A percentile compares a stretch with the other conserved stretches of the same genome.
Evolutionary conservation across 352 stramenopile species (phyloP).

Genomic region (Phytophthora idaei): DNA sequence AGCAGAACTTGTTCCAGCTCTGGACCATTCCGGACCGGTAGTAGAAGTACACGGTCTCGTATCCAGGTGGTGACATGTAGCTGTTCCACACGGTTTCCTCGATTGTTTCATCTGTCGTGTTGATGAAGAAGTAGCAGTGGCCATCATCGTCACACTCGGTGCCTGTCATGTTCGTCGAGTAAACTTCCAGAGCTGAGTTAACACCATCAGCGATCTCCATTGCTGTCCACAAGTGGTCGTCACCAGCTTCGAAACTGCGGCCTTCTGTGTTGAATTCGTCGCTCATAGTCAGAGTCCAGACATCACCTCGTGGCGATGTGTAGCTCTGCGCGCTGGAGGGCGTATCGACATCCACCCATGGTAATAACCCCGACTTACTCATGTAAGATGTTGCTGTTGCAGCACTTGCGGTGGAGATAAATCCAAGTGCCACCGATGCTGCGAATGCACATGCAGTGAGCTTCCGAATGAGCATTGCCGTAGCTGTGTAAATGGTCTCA

Average conservation of each 20-base stretch:
- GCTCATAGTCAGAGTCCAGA: constrained; percentile 86
- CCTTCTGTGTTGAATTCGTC: constrained; percentile 92
- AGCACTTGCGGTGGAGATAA: constrained; percentile 2
- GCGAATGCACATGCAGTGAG: neutral
- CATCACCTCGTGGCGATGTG: constrained; percentile 35
- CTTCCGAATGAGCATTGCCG: constrained; percentile 13
- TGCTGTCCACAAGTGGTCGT: constrained; percentile 93
- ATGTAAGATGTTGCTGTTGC: constrained; percentile 24
- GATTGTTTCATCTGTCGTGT: constrained; percentile 45
- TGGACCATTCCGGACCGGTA: constrained; percentile 83
- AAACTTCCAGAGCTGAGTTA: constrained; percentile 91
- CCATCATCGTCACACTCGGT: constrained; percentile 54
- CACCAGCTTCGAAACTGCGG: constrained; percentile 88
- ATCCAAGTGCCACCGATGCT: neutral
- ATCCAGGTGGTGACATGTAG: constrained; percentile 56
- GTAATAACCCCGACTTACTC: constrained; percentile 52
- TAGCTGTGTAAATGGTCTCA: neutral
- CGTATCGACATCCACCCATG: constrained; percentile 64
- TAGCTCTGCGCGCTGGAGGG: constrained; percentile 11
- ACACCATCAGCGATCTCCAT: constrained; percentile 94
- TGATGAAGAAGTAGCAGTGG: constrained; percentile 67
- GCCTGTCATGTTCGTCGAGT: constrained; percentile 88
- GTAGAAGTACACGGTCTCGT: constrained; percentile 49
- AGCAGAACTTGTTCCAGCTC: constrained; percentile 94
- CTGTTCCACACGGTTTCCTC: constrained; percentile 57